Evolutionary conservation across 805 yeast species (phyloP).

Genomic region (Cyberlindnera petersonii): DNA sequence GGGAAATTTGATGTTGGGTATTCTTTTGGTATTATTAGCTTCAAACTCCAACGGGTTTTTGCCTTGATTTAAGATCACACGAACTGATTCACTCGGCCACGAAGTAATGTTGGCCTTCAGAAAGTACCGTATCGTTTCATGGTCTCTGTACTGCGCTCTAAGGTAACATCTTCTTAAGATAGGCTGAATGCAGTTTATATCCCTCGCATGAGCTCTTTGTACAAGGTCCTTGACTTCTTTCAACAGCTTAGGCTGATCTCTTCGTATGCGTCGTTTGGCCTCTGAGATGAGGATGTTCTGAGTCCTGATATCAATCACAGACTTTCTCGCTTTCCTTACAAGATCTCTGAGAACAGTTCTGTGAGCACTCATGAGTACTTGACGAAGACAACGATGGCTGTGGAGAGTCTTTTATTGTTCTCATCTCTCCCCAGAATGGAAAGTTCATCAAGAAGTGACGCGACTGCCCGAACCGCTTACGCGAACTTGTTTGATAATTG

Average conservation of each 20-base stretch:
- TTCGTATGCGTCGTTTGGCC: constrained; percentile 9
- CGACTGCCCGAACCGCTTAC: no score
- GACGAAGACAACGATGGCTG: no score
- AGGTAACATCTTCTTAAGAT: constrained; percentile 19
- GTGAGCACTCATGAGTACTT: background rate
- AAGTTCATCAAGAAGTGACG: no score
- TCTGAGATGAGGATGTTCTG: constrained; percentile 10
- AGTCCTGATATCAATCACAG: constrained; percentile 13
- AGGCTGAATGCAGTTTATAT: constrained; percentile 12
- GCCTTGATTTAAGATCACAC: constrained; percentile 8
- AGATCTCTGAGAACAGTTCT: constrained; percentile 1
- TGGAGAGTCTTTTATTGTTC: no score
- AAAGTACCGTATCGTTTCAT: constrained; percentile 19
- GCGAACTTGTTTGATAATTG: background rate
- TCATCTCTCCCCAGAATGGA: no score
- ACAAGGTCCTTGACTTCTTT: constrained; percentile 9
- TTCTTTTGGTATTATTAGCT: constrained; percentile 6
- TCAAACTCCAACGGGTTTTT: constrained; percentile 10
- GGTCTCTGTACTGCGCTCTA: constrained; percentile 19
- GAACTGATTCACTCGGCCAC: constrained; percentile 24
- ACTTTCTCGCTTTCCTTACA: constrained; percentile 3
- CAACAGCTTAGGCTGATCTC: constrained; percentile 13
- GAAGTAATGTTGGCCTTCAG: constrained; percentile 17
- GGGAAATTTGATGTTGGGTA: constrained; percentile 15
- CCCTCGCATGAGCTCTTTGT: background rate